These are phyloP conservation scores for Skeletonema potamos DNA, from an alignment of 108 stramenopile genomes.

Conservation along the genomic window DNA sequence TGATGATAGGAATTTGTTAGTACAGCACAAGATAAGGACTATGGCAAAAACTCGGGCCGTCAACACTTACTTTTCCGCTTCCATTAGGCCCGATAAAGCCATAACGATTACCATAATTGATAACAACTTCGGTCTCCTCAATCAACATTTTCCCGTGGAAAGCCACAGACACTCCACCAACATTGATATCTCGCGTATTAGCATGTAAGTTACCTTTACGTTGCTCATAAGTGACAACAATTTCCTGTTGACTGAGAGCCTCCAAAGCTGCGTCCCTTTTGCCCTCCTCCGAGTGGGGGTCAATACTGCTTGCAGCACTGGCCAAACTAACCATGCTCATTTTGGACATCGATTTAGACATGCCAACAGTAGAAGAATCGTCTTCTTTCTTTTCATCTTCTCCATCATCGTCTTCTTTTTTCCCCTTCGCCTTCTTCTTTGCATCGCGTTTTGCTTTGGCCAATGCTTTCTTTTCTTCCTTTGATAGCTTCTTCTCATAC, in stretches of 20 bases:
- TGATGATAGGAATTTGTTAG: constrained; percentile 47
- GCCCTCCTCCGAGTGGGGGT: constrained; percentile 53
- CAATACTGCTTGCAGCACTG: constrained; percentile 17
- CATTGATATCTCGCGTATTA: constrained; percentile 96
- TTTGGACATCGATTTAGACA: constrained; percentile 12
- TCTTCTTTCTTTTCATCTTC: constrained; percentile 55
- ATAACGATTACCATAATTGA: constrained; percentile 95
- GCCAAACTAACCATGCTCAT: constrained; percentile 8
- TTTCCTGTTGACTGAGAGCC: constrained; percentile 69
- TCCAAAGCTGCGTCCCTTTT: constrained; percentile 75
- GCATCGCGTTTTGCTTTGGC: constrained; percentile 87
- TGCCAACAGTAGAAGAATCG: constrained; percentile 18
- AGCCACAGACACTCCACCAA: constrained; percentile 91
- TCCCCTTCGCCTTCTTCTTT: constrained; percentile 80
- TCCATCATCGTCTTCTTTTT: constrained; percentile 41
- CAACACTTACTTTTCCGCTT: constrained; percentile 35
- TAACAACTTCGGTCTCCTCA: constrained; percentile 86
- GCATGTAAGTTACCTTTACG: constrained; percentile 74
- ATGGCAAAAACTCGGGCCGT: constrained; percentile 21
- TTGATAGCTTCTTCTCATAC: constrained; percentile 89
- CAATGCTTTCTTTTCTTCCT: constrained; percentile 92
- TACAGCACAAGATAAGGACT: constrained; percentile 4
- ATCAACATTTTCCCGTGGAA: constrained; percentile 90
- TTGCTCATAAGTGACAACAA: constrained; percentile 84
- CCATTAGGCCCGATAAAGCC: constrained; percentile 83